These are phyloP conservation scores for Paraurostyla sp. DNA, from an alignment of 73 alveolate species.

Conservation along the genomic window DNA sequence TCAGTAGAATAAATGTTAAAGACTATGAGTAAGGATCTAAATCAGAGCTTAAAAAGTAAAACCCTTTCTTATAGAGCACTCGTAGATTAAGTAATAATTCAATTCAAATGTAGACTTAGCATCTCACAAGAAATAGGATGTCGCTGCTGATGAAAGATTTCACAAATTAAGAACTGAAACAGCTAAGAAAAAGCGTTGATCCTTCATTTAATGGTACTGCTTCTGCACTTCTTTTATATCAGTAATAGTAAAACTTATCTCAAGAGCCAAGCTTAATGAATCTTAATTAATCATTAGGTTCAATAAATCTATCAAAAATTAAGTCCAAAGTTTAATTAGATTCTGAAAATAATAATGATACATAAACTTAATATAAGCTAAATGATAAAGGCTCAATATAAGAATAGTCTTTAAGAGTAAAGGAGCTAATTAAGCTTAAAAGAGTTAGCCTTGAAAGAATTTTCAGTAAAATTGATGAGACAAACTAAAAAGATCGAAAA, in stretches of 20 bases:
- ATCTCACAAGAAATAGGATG: not conserved
- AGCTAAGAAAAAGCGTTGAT: constrained; percentile 5
- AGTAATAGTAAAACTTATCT: no score
- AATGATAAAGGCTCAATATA: not conserved
- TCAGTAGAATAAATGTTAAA: no score
- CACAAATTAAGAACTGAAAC: constrained; percentile 41
- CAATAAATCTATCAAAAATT: not conserved
- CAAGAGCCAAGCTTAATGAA: no score
- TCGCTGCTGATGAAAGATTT: not conserved
- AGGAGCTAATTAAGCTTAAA: not conserved
- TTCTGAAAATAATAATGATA: no score
- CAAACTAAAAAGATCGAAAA: not conserved
- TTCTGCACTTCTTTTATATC: no score
- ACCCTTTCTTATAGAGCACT: not conserved
- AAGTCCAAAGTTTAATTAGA: no score
- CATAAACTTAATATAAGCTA: not conserved
- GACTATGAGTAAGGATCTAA: not conserved
- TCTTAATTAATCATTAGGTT: not conserved
- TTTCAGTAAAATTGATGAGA: constrained; percentile 3
- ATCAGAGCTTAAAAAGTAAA: not conserved
- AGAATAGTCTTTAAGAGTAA: constrained; percentile 14
- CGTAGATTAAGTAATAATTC: not conserved
- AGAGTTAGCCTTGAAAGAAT: not conserved
- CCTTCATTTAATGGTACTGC: no score
- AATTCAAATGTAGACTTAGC: not conserved